A percentile compares a stretch with the other conserved stretches of the same genome.
Conservation (phyloP, 2,329 filamentous ascomycete genomes). For the Leptosphaerulina australis region DNA sequence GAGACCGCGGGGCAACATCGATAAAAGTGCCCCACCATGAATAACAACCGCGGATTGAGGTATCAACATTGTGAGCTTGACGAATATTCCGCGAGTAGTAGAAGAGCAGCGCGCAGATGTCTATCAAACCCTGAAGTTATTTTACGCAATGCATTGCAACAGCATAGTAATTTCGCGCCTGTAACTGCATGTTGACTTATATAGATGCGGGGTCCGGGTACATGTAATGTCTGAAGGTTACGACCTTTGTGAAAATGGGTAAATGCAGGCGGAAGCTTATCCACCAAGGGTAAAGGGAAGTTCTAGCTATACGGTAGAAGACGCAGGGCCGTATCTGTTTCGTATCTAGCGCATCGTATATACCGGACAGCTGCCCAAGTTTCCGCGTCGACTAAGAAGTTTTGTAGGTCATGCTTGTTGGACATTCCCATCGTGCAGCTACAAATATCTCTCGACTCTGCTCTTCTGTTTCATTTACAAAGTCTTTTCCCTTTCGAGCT, state of each 20-base stretch:
- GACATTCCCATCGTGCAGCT: conserved; percentile 26
- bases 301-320: conserved; percentile 28
- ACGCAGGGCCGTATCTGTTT: conserved; percentile 29
- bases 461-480: conserved; percentile 14
- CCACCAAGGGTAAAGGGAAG: conserved; percentile 24
- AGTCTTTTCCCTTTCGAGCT: conserved; percentile 13
- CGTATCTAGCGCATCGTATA: conserved; percentile 31
- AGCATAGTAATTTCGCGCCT: neutral
- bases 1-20: conserved; percentile 6
- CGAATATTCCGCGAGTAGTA: too few species aligned
- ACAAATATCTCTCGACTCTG: conserved; percentile 31
- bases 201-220: conserved; percentile 12
- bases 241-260: conserved; percentile 21
- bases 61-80: neutral
- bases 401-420: conserved; percentile 27
- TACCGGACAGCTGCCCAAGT: conserved; percentile 25
- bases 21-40: conserved; percentile 11
- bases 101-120: neutral
- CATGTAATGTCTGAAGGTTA: neutral
- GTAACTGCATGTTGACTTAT: conserved; percentile 1
- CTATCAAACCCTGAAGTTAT: neutral
- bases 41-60: conserved; percentile 14
- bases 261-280: conserved; percentile 27
- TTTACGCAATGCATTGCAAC: neutral
- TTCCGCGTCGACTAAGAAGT: conserved; percentile 24